Evolutionary conservation across 2,329 filamentous ascomycete genomes (phyloP).

Genomic region (Juglanconis oblonga): DNA sequence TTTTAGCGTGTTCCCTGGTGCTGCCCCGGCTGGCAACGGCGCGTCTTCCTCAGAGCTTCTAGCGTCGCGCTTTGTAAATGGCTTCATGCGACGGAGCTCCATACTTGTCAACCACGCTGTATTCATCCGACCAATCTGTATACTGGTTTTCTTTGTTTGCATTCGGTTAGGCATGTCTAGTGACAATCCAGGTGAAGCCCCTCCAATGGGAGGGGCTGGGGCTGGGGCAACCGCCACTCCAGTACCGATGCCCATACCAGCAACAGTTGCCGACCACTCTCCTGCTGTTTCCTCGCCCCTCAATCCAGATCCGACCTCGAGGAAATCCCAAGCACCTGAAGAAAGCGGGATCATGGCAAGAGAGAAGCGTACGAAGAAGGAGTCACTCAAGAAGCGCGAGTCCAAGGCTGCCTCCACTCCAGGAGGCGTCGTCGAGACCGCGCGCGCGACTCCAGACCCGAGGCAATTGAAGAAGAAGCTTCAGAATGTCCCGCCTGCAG

Average conservation of each 20-base stretch:
- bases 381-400: slow-evolving; percentile 66
- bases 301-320: slow-evolving; percentile 57
- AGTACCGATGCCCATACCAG: slow-evolving; percentile 16
- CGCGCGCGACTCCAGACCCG: slow-evolving; percentile 56
- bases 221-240: not conserved
- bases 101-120: not conserved
- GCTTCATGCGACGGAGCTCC: not conserved
- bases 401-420: slow-evolving; percentile 46
- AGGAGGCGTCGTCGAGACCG: slow-evolving; percentile 40
- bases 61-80: not conserved
- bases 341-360: slow-evolving; percentile 38
- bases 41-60: not conserved
- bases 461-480: slow-evolving; percentile 39
- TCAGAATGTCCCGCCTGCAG: slow-evolving; percentile 31
- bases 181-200: slow-evolving; percentile 10
- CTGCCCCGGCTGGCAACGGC: slow-evolving; percentile 1
- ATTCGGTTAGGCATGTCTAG: not conserved
- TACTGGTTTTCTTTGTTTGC: not conserved
- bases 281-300: slow-evolving; percentile 72
- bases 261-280: slow-evolving; percentile 53
- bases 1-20: not conserved
- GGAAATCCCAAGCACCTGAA: slow-evolving; percentile 31
- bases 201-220: slow-evolving; percentile 3
- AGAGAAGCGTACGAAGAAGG: slow-evolving; percentile 60
- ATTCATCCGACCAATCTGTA: not conserved